Evolutionary conservation across 2,329 filamentous ascomycete genomes (phyloP).

Genomic region (Aspergillus neotritici): DNA sequence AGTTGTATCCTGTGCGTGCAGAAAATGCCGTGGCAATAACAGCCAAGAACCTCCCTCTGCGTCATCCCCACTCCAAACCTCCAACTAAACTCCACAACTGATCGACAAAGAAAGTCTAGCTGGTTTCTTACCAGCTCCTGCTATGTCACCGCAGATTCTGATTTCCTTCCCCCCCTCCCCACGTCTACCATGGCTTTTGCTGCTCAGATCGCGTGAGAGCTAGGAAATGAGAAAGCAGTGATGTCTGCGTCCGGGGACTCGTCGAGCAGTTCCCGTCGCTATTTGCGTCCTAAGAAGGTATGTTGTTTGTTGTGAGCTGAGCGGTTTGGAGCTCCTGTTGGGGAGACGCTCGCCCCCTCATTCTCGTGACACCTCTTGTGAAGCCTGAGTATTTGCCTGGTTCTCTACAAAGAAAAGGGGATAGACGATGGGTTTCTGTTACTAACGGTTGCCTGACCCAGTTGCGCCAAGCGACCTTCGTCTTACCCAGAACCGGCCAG

Average conservation of each 20-base stretch:
- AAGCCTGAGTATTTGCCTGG: neutral
- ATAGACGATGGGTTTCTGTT: neutral
- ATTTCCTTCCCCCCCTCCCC: neutral
- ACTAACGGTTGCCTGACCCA: constrained; percentile 29
- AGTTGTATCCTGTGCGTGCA: constrained; percentile 2
- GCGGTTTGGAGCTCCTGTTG: too few species aligned
- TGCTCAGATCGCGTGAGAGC: neutral
- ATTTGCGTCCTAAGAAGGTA: constrained; percentile 31
- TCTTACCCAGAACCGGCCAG: constrained; percentile 80
- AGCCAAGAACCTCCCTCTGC: neutral
- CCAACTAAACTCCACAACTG: neutral
- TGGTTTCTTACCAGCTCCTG: too few species aligned
- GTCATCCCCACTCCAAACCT: neutral
- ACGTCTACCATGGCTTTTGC: constrained; percentile 1
- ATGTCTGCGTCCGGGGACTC: constrained; percentile 27
- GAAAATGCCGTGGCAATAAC: neutral
- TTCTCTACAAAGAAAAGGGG: neutral
- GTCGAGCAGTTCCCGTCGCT: constrained; percentile 27
- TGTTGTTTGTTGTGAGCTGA: neutral
- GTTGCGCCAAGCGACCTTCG: constrained; percentile 78
- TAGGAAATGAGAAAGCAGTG: constrained; percentile 18
- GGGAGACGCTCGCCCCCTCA: too few species aligned
- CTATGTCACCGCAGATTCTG: too few species aligned
- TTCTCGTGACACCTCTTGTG: neutral
- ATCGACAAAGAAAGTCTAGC: neutral